phyloP scores from a whole-genome alignment of 805 yeast genomes.

The Candida nanaspora region DNA sequence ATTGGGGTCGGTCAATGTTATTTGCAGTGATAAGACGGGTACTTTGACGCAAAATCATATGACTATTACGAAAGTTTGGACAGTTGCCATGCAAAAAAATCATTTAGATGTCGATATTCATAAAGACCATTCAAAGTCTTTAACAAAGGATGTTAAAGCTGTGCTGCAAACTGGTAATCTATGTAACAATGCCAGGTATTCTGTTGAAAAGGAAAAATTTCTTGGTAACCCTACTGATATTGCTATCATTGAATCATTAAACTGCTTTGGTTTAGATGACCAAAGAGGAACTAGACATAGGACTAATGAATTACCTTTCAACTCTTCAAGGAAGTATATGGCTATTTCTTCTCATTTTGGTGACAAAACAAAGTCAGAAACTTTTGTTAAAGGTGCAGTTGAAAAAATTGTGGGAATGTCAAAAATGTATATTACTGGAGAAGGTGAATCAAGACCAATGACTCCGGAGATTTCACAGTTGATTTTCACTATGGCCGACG shows the following conservation, averaged over 20 bases:
- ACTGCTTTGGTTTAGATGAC: slow-evolving; percentile 68
- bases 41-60: slow-evolving; percentile 86
- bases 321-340: slow-evolving; percentile 82
- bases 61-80: slow-evolving; percentile 83
- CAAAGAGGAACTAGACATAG: slow-evolving; percentile 53
- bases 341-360: slow-evolving; percentile 68
- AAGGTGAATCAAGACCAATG: slow-evolving; percentile 54
- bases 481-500: slow-evolving; percentile 52
- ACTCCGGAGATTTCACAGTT: slow-evolving; percentile 39
- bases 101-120: slow-evolving; percentile 37
- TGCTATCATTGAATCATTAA: slow-evolving; percentile 73
- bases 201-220: slow-evolving; percentile 59
- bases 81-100: slow-evolving; percentile 47
- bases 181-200: slow-evolving; percentile 69
- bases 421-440: slow-evolving; percentile 47
- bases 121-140: slow-evolving; percentile 30
- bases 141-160: slow-evolving; percentile 48
- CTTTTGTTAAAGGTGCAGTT: slow-evolving; percentile 85
- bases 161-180: slow-evolving; percentile 61
- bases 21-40: slow-evolving; percentile 88
- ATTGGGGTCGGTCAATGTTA: slow-evolving; percentile 87
- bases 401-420: slow-evolving; percentile 65
- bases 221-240: slow-evolving; percentile 95
- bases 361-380: slow-evolving; percentile 44
- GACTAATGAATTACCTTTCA: slow-evolving; percentile 73